Evolutionary conservation across 257 asterid genomes (phyloP), one percentile per base, ranked within the genome.

Genomic region (Solanum chiquidenum): DNA sequence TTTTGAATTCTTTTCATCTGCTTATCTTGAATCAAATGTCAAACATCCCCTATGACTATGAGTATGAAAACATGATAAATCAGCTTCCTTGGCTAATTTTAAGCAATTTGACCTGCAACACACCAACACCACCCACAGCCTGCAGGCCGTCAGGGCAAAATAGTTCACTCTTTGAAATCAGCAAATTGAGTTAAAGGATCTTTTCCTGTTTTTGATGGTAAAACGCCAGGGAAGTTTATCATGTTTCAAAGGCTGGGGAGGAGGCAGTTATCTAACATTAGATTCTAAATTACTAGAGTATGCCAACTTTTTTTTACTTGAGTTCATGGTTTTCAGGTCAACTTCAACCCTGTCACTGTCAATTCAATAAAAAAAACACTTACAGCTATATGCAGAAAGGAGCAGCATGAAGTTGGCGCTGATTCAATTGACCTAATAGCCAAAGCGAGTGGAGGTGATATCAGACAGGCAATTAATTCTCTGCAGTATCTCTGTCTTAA

Each of bases 381-480:
- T 87, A 68, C 88, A 72, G 93, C 89, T 91, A 93, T 97, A 91
- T 91, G 95, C 90, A 92, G 87, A 92, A 89, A 77, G 93, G 99
- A 97, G 90, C 91, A 90, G 74, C 84, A 89, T 79, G 91, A 93
- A 89, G 93, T 92, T 89, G 92, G 92, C 83, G 94, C 91, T 91
- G 98, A 92, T 89, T 91, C 94, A 55, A 91, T 95, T 87, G 96
- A 95, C 88, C 88, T 88, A 83, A 92, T 95, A 84, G 98, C 98
- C 84, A 93, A 95, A 90, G 86, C 94, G 72, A 94, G 98, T 90
- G 98, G 96, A 89, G 99, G 99, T 87, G 99, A 97, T 90, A 93
- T 97, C 80, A 91, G 99, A 92, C 92, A 94, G 69, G 98, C 98
- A 73, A 93, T 97, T 88, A 95, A 96, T 84, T 95, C 98, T 42